phyloP scores from a whole-genome alignment of 345 rosid genomes.

The Eucalyptus cloeziana region DNA sequence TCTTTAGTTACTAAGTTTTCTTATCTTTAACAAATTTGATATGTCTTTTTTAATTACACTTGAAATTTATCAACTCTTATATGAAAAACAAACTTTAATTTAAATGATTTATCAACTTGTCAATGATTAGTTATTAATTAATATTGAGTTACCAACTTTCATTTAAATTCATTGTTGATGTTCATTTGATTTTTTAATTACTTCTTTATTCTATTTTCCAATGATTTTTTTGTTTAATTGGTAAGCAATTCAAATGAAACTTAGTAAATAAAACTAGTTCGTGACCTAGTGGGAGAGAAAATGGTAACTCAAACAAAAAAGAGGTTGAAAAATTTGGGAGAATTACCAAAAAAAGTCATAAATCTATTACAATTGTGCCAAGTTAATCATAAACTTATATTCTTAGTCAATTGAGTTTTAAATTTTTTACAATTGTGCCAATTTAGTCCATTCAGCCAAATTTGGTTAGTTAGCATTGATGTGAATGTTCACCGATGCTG shows the following conservation, averaged over 20 bases:
- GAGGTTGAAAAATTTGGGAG: neutral
- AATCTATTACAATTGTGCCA: too few species aligned
- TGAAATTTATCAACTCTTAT: neutral
- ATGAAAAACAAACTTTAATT: neutral
- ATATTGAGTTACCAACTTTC: neutral
- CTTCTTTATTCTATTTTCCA: neutral
- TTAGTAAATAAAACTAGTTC: neutral
- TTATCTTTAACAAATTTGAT: neutral
- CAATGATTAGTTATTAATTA: neutral
- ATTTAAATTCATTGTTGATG: neutral
- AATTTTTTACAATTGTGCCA: accelerated
- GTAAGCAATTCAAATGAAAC: neutral
- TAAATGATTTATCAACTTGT: neutral
- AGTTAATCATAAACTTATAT: too few species aligned
- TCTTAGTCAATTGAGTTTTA: too few species aligned
- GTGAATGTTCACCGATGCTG: accelerated
- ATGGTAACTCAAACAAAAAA: neutral
- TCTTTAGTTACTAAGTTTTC: neutral
- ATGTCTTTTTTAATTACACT: neutral
- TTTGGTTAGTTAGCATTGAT: too few species aligned
- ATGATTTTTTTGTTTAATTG: neutral
- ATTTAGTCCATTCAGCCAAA: too few species aligned
- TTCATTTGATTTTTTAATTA: neutral
- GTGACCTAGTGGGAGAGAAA: neutral
- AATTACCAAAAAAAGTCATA: too few species aligned